Base-by-base conservation (phyloP, 371 early-diverging fungal species). In the Paramicrosporidium saccamoebae region DNA sequence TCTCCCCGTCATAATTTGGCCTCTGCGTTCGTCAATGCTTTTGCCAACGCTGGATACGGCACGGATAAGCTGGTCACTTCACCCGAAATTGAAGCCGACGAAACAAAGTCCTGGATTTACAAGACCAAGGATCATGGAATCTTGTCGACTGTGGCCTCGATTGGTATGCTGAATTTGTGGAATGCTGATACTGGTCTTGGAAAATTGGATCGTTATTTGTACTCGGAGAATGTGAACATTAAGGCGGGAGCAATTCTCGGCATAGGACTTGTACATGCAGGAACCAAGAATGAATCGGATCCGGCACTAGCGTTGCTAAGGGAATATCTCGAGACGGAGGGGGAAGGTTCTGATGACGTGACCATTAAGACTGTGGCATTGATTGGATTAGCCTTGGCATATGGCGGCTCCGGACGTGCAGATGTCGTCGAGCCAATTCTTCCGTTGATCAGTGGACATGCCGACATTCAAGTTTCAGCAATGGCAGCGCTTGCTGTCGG, bases 41-140 rank as follows among this genome's bases (percentile, higher is more conserved):
- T 90, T 50, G 78, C 90, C 23, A 92, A 92, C 37, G 78, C 73
- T 17, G 92, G 81, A 5, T 92, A 82, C 40, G 67, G 79, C 22
- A 64, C 48, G 10, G 94, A 92, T 36, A 88, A 79, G 48, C 57
- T 92, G 21, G 58, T 82, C 55, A 16, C 13, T 13, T 5, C 13
- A 3, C 51, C 53, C 5, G 50, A 56, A 16, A 66, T 61, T 15
- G 73, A 78, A n/a, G 50, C 51, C 5, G 48, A 47, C 13, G 56
- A 53, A 27, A 32, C 37, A 7, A 44, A 43, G 19, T 44, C 48
- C 18, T 86, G 88, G 84, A 72, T 90, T 25, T 78, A 69, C 52
- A 86, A 86, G 50, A 84, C 82, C 49, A 84, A 84, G 49, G 90
- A 86, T 20, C 54, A 67, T 33, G 88, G 69, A 25, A 84, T 82